Evolutionary conservation across 2,329 filamentous ascomycete species (phyloP), one percentile per base, ranked within the genome.

Genomic region (Beauveria rudraprayagi): DNA sequence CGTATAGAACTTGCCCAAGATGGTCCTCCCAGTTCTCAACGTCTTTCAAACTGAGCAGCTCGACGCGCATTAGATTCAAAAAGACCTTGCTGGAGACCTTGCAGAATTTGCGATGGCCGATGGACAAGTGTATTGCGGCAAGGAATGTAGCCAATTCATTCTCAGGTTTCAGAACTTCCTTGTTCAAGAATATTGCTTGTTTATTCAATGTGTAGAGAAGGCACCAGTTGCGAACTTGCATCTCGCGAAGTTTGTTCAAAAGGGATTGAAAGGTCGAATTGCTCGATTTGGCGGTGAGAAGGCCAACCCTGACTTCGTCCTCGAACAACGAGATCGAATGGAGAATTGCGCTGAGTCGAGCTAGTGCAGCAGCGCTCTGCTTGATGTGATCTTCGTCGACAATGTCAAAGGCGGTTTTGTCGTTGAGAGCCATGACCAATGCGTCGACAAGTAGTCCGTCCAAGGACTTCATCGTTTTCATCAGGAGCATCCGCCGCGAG

Each of bases 221-320:
- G 43, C 90, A 91, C 93, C 94, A 97, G 11, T 87, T 84, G 40
- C 91, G 86, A 3, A 96, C 84, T 68, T 96, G 88, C 80, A 96
- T 89, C 66, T 97, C 92, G 46, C 91, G 86, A 48, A 97, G 77
- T 68, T 88, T 91, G 60, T 83, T 85, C 61, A 86, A 81, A 7
- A 76, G 66, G 1, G 77, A 72, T 60, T 80, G 77, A 62, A 83
- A 84, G 1, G 78, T 79, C 68, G 84, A 70, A 77, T 84, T 74
- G 77, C 75, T 76, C 69, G 83, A 71, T 2, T 87, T 85, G 2
- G 86, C 77, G 6, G 83, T 77, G 4, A 81, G 80, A 67, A 92
- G 85, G 1, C 91, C 91, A 48, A 95, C 83, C 19, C 89, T 85
- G n/a, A 95, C 80, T 57, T 91, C 85, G 69, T 97, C 94, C 66